A percentile compares a stretch with the other conserved stretches of the same genome.
These are phyloP conservation scores for Penicillium bialowiezense DNA, from an alignment of 495 filamentous ascomycete genomes.

Conservation along the genomic window DNA sequence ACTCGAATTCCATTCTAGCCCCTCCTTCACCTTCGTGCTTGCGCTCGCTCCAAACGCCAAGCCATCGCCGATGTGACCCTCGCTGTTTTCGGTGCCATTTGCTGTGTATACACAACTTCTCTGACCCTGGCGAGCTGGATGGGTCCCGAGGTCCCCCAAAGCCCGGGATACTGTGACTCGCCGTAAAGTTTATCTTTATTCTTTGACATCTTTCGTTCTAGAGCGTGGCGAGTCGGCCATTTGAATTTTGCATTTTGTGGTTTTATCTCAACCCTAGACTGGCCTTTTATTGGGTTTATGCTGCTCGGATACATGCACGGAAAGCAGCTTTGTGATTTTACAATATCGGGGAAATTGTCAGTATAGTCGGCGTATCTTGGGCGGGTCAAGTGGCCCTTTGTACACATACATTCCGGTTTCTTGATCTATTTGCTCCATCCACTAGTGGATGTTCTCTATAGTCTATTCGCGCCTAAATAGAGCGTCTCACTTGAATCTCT, in stretches of 20 bases:
- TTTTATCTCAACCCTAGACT: conserved; percentile 11
- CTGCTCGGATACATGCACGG: conserved; percentile 9
- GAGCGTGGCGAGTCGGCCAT: conserved; percentile 1
- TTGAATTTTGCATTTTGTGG: conserved; percentile 1
- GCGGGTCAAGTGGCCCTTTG: conserved; percentile 6
- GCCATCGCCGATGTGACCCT: conserved; percentile 69
- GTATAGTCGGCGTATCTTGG: conserved; percentile 4
- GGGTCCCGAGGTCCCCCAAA: conserved; percentile 31
- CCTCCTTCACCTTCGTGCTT: conserved; percentile 79
- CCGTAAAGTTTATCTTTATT: conserved; percentile 13
- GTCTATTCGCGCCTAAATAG: too few relatives aligned
- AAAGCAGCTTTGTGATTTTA: conserved; percentile 6
- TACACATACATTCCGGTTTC: conserved; percentile 12
- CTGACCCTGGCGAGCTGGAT: conserved; percentile 86
- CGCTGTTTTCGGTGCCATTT: conserved; percentile 74
- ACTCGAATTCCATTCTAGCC: conserved; percentile 52
- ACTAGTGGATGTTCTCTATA: too few relatives aligned
- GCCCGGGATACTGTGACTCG: conserved; percentile 61
- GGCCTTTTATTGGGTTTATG: conserved; percentile 15
- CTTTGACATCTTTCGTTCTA: neutral
- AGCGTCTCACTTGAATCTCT: too few relatives aligned
- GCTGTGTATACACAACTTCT: conserved; percentile 86
- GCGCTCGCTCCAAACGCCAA: conserved; percentile 62
- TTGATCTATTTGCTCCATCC: conserved; percentile 1
- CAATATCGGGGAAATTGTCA: conserved; percentile 6